Evolutionary conservation across 768 basidiomycete species (phyloP).

Genomic region (Leccinum ochraceum): DNA sequence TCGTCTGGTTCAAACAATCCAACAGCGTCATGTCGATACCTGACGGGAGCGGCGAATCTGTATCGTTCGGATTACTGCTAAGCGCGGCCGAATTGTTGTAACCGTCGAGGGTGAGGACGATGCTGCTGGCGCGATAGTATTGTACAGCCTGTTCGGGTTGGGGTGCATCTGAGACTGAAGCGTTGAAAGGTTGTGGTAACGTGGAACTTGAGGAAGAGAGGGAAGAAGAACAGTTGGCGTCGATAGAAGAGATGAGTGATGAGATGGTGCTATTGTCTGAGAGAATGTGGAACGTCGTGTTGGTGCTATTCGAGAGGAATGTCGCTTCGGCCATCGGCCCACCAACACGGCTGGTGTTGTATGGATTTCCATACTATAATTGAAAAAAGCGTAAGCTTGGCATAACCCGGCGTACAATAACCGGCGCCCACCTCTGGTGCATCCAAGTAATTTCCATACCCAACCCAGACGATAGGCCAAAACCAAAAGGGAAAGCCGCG

Average conservation of each 20-base stretch:
- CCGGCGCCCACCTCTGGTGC: slow-evolving; percentile 41
- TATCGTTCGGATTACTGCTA: slow-evolving; percentile 37
- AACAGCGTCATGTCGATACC: slow-evolving; percentile 52
- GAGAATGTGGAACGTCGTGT: slow-evolving; percentile 46
- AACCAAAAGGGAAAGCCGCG: slow-evolving; percentile 63
- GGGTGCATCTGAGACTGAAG: slow-evolving; percentile 27
- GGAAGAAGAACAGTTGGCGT: slow-evolving; percentile 43
- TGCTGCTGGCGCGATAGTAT: slow-evolving; percentile 68
- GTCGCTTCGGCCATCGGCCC: slow-evolving; percentile 41
- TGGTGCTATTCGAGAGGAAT: slow-evolving; percentile 41
- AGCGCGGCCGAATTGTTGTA: slow-evolving; percentile 65
- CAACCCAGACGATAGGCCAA: slow-evolving; percentile 62
- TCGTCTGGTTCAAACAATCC: slow-evolving; percentile 62
- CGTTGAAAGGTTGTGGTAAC: slow-evolving; percentile 35
- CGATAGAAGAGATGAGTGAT: slow-evolving; percentile 44
- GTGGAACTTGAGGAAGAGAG: slow-evolving; percentile 37
- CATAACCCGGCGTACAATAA: background rate
- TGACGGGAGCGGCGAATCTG: slow-evolving; percentile 52
- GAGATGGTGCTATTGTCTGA: slow-evolving; percentile 49
- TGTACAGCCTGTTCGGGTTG: slow-evolving; percentile 59
- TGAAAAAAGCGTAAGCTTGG: slow-evolving; percentile 11
- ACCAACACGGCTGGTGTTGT: slow-evolving; percentile 51
- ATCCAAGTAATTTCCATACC: slow-evolving; percentile 35
- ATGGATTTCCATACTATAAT: slow-evolving; percentile 45
- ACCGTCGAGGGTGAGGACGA: slow-evolving; percentile 60